Evolutionary conservation across 176 grass and related monocot species (phyloP).

Genomic region (Oryza coarctata): DNA sequence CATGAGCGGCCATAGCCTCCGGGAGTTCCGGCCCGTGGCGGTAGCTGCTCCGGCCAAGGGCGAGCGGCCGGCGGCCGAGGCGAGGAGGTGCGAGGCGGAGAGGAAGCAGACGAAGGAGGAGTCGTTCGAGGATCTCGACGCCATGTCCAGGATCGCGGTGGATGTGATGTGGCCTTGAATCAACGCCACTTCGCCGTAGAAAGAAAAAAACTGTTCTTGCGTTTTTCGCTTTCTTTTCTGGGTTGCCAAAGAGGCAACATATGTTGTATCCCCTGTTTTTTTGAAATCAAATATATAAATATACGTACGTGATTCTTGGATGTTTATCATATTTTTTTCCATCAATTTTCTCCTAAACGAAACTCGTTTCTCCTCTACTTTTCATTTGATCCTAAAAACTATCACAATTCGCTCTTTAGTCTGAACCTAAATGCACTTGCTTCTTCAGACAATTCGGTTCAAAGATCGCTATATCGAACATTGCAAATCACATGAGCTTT

Average conservation of each 20-base stretch:
- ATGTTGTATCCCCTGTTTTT: neutral
- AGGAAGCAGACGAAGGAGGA: neutral
- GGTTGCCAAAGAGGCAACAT: neutral
- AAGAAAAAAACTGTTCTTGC: neutral
- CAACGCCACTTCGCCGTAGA: neutral
- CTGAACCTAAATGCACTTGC: neutral
- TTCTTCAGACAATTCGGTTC: neutral
- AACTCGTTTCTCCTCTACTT: neutral
- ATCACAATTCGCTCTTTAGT: neutral
- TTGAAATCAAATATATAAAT: conserved; percentile 7
- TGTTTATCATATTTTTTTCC: neutral
- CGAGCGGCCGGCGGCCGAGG: neutral
- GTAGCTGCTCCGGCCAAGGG: neutral
- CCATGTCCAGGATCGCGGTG: conserved; percentile 24
- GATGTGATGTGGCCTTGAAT: conserved; percentile 54
- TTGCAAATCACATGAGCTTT: neutral
- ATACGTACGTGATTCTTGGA: neutral
- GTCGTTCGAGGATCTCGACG: conserved; percentile 35
- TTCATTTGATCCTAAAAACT: neutral
- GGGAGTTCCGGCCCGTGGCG: conserved; percentile 30
- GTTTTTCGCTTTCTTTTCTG: neutral
- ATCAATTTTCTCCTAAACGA: too few species aligned
- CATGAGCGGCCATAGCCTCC: conserved; percentile 35
- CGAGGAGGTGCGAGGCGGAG: neutral
- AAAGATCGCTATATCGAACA: neutral